Conservation (phyloP, 352 stramenopile species). For the Peronospora destructor region DNA sequence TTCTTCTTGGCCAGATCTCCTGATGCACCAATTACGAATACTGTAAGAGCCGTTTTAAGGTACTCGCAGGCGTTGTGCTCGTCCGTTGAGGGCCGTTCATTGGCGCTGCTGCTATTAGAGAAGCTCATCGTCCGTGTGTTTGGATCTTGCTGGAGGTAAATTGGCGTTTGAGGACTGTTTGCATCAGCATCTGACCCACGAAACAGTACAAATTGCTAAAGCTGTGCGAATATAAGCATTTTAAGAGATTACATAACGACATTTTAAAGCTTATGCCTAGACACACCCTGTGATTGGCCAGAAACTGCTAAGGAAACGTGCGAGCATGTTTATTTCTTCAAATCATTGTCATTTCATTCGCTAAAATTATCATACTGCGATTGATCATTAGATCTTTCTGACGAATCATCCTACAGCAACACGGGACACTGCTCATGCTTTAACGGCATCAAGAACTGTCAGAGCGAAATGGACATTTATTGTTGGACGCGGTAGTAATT, state of each 20-base stretch:
- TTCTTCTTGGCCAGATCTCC: constrained; percentile 89
- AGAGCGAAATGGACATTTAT: too few species aligned
- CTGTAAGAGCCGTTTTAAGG: constrained; percentile 57
- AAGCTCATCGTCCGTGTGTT: constrained; percentile 32
- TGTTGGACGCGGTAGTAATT: too few species aligned
- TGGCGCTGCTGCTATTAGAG: constrained; percentile 20
- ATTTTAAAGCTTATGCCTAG: background rate
- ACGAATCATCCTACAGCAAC: too few species aligned
- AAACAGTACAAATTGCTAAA: background rate
- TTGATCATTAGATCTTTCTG: too few species aligned
- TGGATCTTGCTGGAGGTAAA: constrained; percentile 38
- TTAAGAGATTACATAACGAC: background rate
- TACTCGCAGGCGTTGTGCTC: constrained; percentile 64
- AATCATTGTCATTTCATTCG: too few species aligned
- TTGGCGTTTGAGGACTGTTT: constrained; percentile 34
- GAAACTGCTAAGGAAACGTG: too few species aligned
- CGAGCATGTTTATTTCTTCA: too few species aligned
- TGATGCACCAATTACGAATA: constrained; percentile 85
- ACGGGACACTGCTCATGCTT: too few species aligned
- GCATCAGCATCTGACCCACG: constrained; percentile 22
- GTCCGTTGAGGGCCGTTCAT: constrained; percentile 19
- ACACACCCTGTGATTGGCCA: too few species aligned
- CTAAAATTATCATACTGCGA: too few species aligned
- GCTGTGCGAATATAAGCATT: background rate
- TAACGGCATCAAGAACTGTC: too few species aligned